Evolutionary conservation across 2,329 filamentous ascomycete species (phyloP).

Genomic region (Aspergillus quadrilineatus): DNA sequence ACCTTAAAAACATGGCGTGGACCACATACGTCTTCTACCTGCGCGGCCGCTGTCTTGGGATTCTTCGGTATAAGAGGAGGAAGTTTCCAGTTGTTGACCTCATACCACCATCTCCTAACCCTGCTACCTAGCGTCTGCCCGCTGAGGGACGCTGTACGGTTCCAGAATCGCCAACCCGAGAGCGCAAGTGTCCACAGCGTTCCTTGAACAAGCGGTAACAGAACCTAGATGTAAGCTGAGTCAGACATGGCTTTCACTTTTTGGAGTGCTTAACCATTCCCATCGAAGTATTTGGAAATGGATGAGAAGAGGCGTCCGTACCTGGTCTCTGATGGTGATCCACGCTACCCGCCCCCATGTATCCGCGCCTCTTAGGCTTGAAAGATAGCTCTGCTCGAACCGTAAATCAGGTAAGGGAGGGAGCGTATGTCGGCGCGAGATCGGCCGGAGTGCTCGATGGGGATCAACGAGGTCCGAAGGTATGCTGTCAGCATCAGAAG

Average conservation of each 20-base stretch:
- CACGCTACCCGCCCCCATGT: constrained; percentile 75
- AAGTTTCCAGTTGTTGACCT: constrained; percentile 84
- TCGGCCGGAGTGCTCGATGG: constrained; percentile 35
- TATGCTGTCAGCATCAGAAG: constrained; percentile 44
- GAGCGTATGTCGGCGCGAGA: constrained; percentile 51
- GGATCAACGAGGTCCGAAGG: constrained; percentile 49
- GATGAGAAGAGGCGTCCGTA: constrained; percentile 38
- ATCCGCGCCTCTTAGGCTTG: constrained; percentile 77
- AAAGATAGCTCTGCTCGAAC: constrained; percentile 97
- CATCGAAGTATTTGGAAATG: not conserved
- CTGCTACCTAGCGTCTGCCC: constrained; percentile 75
- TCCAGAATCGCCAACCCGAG: constrained; percentile 88
- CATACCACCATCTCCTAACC: constrained; percentile 90
- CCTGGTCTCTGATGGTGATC: constrained; percentile 88
- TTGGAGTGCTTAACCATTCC: not conserved
- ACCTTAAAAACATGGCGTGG: not conserved
- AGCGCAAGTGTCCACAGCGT: constrained; percentile 83
- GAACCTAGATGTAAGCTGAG: constrained; percentile 54
- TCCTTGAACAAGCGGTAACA: constrained; percentile 86
- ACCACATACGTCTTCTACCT: constrained; percentile 46
- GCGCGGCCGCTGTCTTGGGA: constrained; percentile 35
- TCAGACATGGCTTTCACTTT: not conserved
- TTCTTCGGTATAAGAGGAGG: constrained; percentile 45
- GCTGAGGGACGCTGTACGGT: constrained; percentile 71
- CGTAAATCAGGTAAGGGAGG: constrained; percentile 78